Evolutionary conservation across 441 rosid genomes (phyloP).

Genomic region (Mallotus repandus): DNA sequence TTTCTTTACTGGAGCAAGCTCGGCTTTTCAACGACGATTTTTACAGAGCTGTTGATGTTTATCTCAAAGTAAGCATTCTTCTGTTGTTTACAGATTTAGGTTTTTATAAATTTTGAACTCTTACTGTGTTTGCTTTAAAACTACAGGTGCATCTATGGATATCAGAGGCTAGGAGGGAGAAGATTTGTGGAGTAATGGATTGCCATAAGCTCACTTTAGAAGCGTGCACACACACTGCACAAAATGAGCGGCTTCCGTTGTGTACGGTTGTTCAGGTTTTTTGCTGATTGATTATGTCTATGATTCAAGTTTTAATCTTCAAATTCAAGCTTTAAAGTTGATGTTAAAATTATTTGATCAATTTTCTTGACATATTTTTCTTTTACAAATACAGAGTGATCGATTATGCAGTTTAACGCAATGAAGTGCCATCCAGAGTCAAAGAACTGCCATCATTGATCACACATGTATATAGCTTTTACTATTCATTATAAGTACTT

Average conservation of each 20-base stretch:
- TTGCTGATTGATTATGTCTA: not conserved
- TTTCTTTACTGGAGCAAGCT: conserved; percentile 78
- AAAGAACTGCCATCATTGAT: not conserved
- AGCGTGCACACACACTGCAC: conserved; percentile 97
- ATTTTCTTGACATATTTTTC: not conserved
- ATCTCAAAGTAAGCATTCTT: conserved; percentile 63
- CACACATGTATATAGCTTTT: not conserved
- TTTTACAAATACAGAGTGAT: conserved; percentile 1
- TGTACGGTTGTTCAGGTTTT: conserved; percentile 79
- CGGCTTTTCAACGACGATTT: conserved; percentile 90
- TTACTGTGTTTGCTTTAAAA: no score
- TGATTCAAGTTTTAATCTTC: not conserved
- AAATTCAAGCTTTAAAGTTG: not conserved
- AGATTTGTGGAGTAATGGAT: conserved; percentile 78
- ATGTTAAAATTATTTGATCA: no score
- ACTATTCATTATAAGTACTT: no score
- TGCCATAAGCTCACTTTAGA: conserved; percentile 95
- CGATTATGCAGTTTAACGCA: not conserved
- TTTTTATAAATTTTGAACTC: no score
- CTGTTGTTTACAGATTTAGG: no score
- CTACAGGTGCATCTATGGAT: conserved; percentile 90
- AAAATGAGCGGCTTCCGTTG: conserved; percentile 87
- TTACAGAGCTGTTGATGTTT: conserved; percentile 87
- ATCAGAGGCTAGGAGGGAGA: conserved; percentile 75
- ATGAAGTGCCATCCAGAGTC: not conserved